Base-by-base conservation (phyloP, 495 filamentous ascomycete genomes). In the Podospora anserina region DNA sequence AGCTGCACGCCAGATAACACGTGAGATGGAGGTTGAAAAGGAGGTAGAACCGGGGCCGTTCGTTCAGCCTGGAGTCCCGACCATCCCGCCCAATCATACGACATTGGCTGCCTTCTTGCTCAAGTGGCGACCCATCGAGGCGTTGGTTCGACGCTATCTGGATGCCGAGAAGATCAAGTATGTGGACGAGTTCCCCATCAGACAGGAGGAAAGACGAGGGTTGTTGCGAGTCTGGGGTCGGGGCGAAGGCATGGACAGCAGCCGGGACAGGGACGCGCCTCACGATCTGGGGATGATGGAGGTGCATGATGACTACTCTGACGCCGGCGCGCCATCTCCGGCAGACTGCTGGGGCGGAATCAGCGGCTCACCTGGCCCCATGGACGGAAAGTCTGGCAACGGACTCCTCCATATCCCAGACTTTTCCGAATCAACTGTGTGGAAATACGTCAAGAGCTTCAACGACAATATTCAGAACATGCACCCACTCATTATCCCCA, bases 381-480 rank as follows among this genome's bases (percentile, higher is more conserved):
- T 68, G 53, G 79, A 78, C 60, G 78, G 77, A 53, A 78, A 76
- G 32, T 85, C 88, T 1, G 88, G 26, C 2, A 6, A 39, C 28
- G 39, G 39, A 49, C 39, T 49, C 39, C 7, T 49, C 13, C 71
- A 89, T 39, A 81, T 85, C 15, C 80, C 92, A 16, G 90, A 88
- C 63, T 84, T 96, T 63, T 85, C 90, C 66, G 73, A 82, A 20
- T 78, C 76, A 15, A 91, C 85, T 2, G 82, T 96, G 7, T 81
- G 81, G 67, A 83, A 80, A 55, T 89, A 93, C 55, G 84, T 90
- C 53, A 72, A 85, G 18, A 91, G 88, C 76, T 99, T 92, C 76
- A 79, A 93, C 73, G 77, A 88, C 4, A 85, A 96, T 74, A 90
- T 99, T 54, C 90, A 97, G 71, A 91, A 88, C 65, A 87, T 99